Evolutionary conservation across 192 early-diverging fungal species (phyloP), one percentile per base, ranked within the genome.

Genomic region (Haplosporangium gracile): DNA sequence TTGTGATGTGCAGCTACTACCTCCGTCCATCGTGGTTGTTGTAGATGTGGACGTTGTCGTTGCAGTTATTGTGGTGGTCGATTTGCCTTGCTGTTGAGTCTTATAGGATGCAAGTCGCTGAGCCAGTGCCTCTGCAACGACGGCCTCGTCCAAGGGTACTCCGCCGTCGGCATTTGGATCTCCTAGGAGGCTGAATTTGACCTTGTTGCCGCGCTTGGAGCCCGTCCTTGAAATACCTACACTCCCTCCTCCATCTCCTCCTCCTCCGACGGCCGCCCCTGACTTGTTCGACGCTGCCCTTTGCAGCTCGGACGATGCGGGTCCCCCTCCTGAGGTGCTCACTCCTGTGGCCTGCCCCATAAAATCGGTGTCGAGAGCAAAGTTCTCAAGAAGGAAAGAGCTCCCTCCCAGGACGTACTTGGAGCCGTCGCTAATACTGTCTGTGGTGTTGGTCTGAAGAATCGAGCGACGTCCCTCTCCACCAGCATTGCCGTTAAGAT

Each of bases 41-140:
- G 49, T 51, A 5, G 49, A 51, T 32, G 60, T 65, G 29, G 60
- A 29, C 2, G 60, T 32, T 32, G 60, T 29, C 32, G 60, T 26
- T 24, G 55, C 9, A 26, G 55, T 32, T 65, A 29, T 65, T 8
- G 57, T 29, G 22, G 24, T 65, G 2, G 29, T 65, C 29, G 60
- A 32, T 32, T 65, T 65, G 60, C 26, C 60, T 40, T 81, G 78
- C 11, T 86, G 74, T 9, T 80, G 76, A 10, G 84, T 71, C 79
- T 86, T 86, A 72, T 86, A 75, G 7, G 78, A 72, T 2, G 84
- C 84, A 36, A 86, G 72, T 4, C 84, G 69, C 26, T 86, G 84
- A 18, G 70, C 51, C 34, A 86, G 42, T 36, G 84, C 84, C 36
- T 81, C 84, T 2, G 75, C 34, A 43, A 86, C 84, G 0, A 72